Conservation (phyloP, 306 rosid genomes). For the Cucurbita maxima region DNA sequence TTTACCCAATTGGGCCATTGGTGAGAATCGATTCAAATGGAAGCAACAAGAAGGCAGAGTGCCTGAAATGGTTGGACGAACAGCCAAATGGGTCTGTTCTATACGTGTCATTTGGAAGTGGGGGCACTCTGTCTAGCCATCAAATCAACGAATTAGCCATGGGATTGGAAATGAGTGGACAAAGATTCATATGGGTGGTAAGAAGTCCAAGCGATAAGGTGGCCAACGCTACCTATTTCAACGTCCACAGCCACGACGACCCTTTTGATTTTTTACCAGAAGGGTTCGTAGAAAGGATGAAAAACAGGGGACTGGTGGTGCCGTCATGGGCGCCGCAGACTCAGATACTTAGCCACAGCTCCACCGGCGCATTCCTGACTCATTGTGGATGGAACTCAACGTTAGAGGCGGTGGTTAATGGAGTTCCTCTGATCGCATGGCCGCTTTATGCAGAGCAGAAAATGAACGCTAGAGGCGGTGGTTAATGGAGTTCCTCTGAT, state of each 20-base stretch:
- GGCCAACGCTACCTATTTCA: constrained; percentile 32
- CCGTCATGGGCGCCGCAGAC: constrained; percentile 75
- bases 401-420: constrained; percentile 38
- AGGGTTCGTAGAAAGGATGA: constrained; percentile 45
- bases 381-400: constrained; percentile 86
- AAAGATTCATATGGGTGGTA: constrained; percentile 33
- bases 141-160: constrained; percentile 25
- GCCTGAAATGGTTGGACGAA: constrained; percentile 27
- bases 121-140: constrained; percentile 21
- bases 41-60: constrained; percentile 7
- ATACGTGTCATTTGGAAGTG: constrained; percentile 32
- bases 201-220: constrained; percentile 19
- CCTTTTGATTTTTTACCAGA: constrained; percentile 33
- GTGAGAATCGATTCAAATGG: constrained; percentile 15
- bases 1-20: constrained; percentile 49
- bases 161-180: constrained; percentile 29
- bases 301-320: constrained; percentile 23
- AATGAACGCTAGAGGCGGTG: constrained; percentile 47
- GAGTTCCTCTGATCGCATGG: constrained; percentile 60
- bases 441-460: constrained; percentile 66
- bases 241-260: constrained; percentile 12
- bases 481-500: constrained; percentile 44
- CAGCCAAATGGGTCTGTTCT: constrained; percentile 31
- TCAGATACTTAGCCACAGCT: constrained; percentile 34
- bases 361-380: constrained; percentile 52